Base-by-base conservation (phyloP, 2,329 filamentous ascomycete genomes). In the Conoideocrella luteorostrata region DNA sequence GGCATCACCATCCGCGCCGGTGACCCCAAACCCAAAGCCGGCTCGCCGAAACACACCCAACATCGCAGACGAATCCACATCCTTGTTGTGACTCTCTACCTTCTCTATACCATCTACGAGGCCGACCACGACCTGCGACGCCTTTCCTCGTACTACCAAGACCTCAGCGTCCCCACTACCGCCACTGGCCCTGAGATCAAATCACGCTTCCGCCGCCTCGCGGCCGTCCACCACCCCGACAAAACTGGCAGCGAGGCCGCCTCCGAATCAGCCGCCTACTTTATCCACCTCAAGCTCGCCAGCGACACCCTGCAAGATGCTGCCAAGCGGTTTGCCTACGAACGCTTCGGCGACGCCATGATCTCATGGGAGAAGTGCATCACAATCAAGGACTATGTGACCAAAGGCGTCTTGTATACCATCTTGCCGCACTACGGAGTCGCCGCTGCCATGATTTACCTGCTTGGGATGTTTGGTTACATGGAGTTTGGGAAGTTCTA, bases 51-150 rank as follows among this genome's bases (percentile, higher is more conserved):
- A 52, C 87, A 79, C 62, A 72, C 75, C 50, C 74, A 76, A 45
- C 87, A 97, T 69, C 84, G 88, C 47, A 85, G 86, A 46, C 78
- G 81, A 55, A 91, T 96, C 61, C 82, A 93, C 62, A 84, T 91
- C 59, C 71, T 84, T 53, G 87, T 97, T 56, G 84, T 97, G 40
- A 72, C 84, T 39, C 68, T 78, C 48, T 98, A 97, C 68, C 86
- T 97, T 29, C 67, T 84, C 51, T 96, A 95, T 72, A 95, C 89
- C 37, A 80, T 97, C 56, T 93, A 90, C 69, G 91, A 97, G 68
- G 85, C 88, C 56, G 87, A 95, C 72, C 81, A 86, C 69, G 81
- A 88, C 50, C 74, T 95, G 22, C 84, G 80, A 50, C 70, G 75
- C 35, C 70, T 74, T 1, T 81, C 84, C 15, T 82, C 88, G 63